Conservation (phyloP, 2,329 filamentous ascomycete genomes). For the Incumbomyces lentus region DNA sequence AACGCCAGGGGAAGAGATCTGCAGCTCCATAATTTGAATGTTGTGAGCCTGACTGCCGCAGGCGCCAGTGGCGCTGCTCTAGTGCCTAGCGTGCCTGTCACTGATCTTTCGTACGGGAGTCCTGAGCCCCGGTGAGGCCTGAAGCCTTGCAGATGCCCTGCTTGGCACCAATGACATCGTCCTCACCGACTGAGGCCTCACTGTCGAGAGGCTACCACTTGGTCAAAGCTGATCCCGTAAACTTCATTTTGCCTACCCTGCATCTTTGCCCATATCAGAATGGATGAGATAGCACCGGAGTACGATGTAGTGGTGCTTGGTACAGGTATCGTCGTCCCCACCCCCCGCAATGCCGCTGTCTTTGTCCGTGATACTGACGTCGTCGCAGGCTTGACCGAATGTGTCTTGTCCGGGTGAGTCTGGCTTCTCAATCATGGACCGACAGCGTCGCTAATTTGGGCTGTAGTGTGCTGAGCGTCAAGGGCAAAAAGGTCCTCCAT, state of each 20-base stretch:
- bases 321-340: slow-evolving; percentile 58
- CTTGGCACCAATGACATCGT: slow-evolving; percentile 2
- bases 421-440: not conserved
- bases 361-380: slow-evolving; percentile 26
- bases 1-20: too few relatives aligned
- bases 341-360: slow-evolving; percentile 26
- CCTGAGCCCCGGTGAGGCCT: too few relatives aligned
- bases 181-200: slow-evolving; percentile 6
- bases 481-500: slow-evolving; percentile 98
- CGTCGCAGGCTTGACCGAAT: slow-evolving; percentile 79
- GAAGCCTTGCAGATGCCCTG: slow-evolving; percentile 2
- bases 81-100: too few relatives aligned
- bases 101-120: too few relatives aligned
- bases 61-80: too few relatives aligned
- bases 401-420: slow-evolving; percentile 87
- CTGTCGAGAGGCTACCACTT: slow-evolving; percentile 3
- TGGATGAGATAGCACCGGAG: slow-evolving; percentile 97
- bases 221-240: not conserved
- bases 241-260: not conserved
- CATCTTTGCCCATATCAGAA: slow-evolving; percentile 36
- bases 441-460: slow-evolving; percentile 3
- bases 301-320: slow-evolving; percentile 98
- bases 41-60: too few relatives aligned
- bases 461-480: slow-evolving; percentile 80
- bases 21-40: too few relatives aligned